phyloP scores from a whole-genome alignment of 768 basidiomycete species.

The Rhodocollybia butyracea region DNA sequence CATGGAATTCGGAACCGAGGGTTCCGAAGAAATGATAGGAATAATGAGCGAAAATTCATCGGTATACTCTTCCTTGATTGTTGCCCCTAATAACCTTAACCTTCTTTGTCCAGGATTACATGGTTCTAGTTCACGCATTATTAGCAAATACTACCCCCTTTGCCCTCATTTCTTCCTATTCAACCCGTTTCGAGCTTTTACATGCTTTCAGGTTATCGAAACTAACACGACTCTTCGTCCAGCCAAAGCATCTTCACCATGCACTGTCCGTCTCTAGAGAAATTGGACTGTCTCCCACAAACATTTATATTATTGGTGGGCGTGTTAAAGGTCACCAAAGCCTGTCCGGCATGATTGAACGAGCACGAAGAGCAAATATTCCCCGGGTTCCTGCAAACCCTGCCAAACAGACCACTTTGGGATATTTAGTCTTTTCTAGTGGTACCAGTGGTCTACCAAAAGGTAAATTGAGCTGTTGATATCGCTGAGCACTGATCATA shows the following conservation, averaged over 20 bases:
- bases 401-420: slow-evolving; percentile 52
- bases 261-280: slow-evolving; percentile 36
- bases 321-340: slow-evolving; percentile 34
- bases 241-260: slow-evolving; percentile 38
- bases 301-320: slow-evolving; percentile 51
- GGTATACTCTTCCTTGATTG: slow-evolving; percentile 33
- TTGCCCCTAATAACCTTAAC: background rate
- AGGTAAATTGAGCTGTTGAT: slow-evolving; percentile 35
- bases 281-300: slow-evolving; percentile 33
- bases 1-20: slow-evolving; percentile 43
- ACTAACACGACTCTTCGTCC: slow-evolving; percentile 52
- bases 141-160: slow-evolving; percentile 50
- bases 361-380: slow-evolving; percentile 31
- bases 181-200: slow-evolving; percentile 54
- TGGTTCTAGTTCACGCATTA: slow-evolving; percentile 46
- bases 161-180: slow-evolving; percentile 48
- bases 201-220: slow-evolving; percentile 46
- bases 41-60: slow-evolving; percentile 68
- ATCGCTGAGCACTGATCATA: no score
- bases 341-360: slow-evolving; percentile 42
- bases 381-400: slow-evolving; percentile 40
- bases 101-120: slow-evolving; percentile 45
- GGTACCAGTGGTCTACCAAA: slow-evolving; percentile 78
- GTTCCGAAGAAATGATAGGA: slow-evolving; percentile 56
- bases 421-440: slow-evolving; percentile 74